phyloP scores from a whole-genome alignment of 1,284 basidiomycete genomes.

The Leccinum holopus region DNA sequence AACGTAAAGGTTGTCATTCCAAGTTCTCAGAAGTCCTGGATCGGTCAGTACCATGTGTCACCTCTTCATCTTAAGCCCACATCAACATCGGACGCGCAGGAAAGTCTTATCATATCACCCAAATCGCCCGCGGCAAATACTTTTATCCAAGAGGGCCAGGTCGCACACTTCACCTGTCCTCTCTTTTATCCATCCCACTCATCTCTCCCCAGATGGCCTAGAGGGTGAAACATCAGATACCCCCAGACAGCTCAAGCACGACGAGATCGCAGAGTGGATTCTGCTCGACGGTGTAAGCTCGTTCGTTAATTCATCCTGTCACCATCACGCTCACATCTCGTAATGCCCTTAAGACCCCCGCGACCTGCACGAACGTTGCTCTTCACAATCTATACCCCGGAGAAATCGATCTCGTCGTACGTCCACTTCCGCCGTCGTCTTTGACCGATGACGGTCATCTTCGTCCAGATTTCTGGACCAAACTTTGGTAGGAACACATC shows the following conservation, averaged over 20 bases:
- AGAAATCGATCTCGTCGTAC: constrained; percentile 81
- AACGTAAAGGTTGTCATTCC: constrained; percentile 89
- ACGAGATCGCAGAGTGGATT: constrained; percentile 86
- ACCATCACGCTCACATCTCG: constrained; percentile 11
- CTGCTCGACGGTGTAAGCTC: constrained; percentile 75
- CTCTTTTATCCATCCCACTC: constrained; percentile 1
- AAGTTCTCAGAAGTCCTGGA: constrained; percentile 89
- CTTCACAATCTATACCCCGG: constrained; percentile 84
- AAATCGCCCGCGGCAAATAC: constrained; percentile 72
- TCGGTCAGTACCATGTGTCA: constrained; percentile 47
- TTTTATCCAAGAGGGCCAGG: constrained; percentile 76
- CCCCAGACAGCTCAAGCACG: constrained; percentile 68
- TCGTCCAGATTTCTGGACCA: constrained; percentile 65
- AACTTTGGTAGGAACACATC: constrained; percentile 83
- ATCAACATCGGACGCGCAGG: constrained; percentile 41
- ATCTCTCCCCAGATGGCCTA: constrained; percentile 51
- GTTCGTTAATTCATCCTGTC: constrained; percentile 3
- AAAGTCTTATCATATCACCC: constrained; percentile 83
- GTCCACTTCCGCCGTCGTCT: constrained; percentile 24
- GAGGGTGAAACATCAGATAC: constrained; percentile 62
- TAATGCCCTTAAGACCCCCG: constrained; percentile 64
- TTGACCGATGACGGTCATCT: background rate
- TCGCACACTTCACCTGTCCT: constrained; percentile 17
- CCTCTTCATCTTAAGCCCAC: constrained; percentile 3
- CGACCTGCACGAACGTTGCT: constrained; percentile 87